Conservation (phyloP, 2,329 filamentous ascomycete species). For the Aschersonia sp. region DNA sequence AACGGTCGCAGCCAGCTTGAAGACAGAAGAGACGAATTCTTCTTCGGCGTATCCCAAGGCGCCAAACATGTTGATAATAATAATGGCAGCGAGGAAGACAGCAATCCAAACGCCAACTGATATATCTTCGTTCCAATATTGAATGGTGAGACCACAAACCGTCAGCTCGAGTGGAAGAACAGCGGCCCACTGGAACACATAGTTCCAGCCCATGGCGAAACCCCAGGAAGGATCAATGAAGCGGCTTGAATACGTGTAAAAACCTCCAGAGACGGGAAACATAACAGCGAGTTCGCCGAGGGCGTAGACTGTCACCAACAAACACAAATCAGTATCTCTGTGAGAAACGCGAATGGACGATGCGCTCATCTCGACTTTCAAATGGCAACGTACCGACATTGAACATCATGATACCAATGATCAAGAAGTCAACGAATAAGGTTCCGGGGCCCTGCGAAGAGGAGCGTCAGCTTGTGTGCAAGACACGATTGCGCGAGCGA, state of each 20-base stretch:
- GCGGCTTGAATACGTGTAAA: slow-evolving; percentile 42
- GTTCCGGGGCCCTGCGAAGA: slow-evolving; percentile 3
- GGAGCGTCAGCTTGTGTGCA: background rate
- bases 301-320: slow-evolving; percentile 26
- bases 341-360: background rate
- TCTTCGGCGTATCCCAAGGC: slow-evolving; percentile 34
- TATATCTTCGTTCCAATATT: slow-evolving; percentile 31
- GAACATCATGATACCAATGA: slow-evolving; percentile 6
- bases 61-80: slow-evolving; percentile 35
- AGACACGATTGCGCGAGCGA: slow-evolving; percentile 20
- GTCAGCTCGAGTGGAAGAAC: slow-evolving; percentile 33
- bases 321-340: background rate
- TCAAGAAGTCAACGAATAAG: slow-evolving; percentile 4
- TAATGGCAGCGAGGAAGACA: slow-evolving; percentile 31
- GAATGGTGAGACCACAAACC: slow-evolving; percentile 33
- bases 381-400: slow-evolving; percentile 10
- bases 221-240: slow-evolving; percentile 46
- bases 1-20: slow-evolving; percentile 38
- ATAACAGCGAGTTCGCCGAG: slow-evolving; percentile 43
- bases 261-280: slow-evolving; percentile 43
- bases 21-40: slow-evolving; percentile 34
- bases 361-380: background rate
- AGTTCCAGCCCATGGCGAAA: slow-evolving; percentile 37
- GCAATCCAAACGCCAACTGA: slow-evolving; percentile 33
- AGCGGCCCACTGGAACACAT: slow-evolving; percentile 31